A percentile compares a stretch with the other conserved stretches of the same genome.
Conservation (phyloP, 129 eudicot species). For the Dittrichia graveolens region DNA sequence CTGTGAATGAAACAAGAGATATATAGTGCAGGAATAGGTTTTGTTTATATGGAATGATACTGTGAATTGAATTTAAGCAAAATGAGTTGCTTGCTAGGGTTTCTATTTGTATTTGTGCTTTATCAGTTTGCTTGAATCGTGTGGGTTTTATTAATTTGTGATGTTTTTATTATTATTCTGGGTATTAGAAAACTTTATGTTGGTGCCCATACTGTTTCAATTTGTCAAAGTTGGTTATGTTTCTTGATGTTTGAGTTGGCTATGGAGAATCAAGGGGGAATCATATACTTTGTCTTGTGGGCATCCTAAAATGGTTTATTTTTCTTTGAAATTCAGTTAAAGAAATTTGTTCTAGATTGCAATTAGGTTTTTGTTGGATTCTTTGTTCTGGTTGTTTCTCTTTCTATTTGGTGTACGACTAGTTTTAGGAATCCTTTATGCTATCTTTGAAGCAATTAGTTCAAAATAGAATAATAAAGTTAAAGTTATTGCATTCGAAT, state of each 20-base stretch:
- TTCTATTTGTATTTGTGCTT: conserved; percentile 13
- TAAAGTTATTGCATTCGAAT: not conserved
- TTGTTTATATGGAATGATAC: conserved; percentile 10
- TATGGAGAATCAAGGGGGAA: conserved; percentile 5
- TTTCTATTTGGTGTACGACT: conserved; percentile 11
- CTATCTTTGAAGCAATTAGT: conserved; percentile 14
- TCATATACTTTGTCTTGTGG: conserved; percentile 9
- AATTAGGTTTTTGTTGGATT: conserved; percentile 33
- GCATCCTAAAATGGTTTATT: conserved; percentile 29
- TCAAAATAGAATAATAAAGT: not conserved
- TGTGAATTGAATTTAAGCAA: conserved; percentile 21
- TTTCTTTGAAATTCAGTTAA: conserved; percentile 33
- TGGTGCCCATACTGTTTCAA: conserved; percentile 17
- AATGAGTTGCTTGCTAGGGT: conserved; percentile 18
- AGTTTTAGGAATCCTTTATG: conserved; percentile 2
- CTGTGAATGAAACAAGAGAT: conserved; percentile 2
- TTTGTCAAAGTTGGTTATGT: conserved; percentile 15
- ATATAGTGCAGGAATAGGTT: conserved; percentile 16
- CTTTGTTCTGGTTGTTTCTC: conserved; percentile 19
- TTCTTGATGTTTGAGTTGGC: conserved; percentile 13
- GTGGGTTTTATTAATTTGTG: not conserved
- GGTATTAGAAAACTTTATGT: conserved; percentile 9
- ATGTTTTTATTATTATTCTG: conserved; percentile 14
- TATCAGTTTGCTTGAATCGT: not conserved
- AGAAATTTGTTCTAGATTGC: conserved; percentile 27